Base-by-base conservation (phyloP, 176 grass and related monocot genomes). In the Triticum turgidum region DNA sequence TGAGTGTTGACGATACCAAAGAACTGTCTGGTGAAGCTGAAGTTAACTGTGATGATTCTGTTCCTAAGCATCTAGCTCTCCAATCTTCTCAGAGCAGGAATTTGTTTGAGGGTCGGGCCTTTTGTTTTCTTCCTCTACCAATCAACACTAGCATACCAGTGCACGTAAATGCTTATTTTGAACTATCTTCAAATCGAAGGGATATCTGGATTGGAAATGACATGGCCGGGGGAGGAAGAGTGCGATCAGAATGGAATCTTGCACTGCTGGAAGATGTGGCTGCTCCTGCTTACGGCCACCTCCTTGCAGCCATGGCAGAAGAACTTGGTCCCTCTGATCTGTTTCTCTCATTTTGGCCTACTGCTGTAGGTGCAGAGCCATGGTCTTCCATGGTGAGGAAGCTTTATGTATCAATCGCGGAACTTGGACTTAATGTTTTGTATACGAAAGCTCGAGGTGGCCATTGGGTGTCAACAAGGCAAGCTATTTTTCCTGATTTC, bases 131-230 rank as follows among this genome's bases (percentile, higher is more conserved):
- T 74, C 96, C 96, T 89, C 74, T 98, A 87, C 96, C 96, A 52
- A 87, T 98, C 73, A 92, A 67, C 69, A 98, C 96, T 80, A 90
- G 86, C 79, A 92, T 95, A 45, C 96, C 96, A 13, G 91, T 91
- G 22, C 96, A 98, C 78, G 88, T 95, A 64, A 98, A 98, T 95
- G 93, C 96, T 78, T 98, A 98, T 91, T 98, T 98, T 81, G 96
- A 98, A 90, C 64, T 98, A 83, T 98, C 96, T 85, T 98, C 96
- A 81, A 98, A 98, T 87, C 89, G 96, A 86, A 95, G 96, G 80
- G 96, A 98, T 92, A 98, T 98, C 82, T 98, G 96, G 96, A 95
- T 89, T 78, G 93, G 96, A 80, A 98, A 95, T 79, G 96, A 95
- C 84, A 98, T 98, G 96, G 87, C 91, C 11, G 96, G 96, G 51